Conservation (phyloP, 768 basidiomycete genomes). For the Boletus insuetus region DNA sequence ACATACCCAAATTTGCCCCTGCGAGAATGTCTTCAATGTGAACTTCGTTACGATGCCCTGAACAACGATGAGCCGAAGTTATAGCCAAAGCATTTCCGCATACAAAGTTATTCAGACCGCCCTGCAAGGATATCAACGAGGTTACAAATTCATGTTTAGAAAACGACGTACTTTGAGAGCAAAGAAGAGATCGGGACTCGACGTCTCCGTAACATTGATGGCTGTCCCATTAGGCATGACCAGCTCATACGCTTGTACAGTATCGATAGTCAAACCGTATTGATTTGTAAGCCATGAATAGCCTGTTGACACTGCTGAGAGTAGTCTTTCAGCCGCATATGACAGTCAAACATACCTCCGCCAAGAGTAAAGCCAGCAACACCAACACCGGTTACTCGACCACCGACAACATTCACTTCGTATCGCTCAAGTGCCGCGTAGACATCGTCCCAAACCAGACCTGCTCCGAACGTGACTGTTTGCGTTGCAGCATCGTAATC, state of each 20-base stretch:
- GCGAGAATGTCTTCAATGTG: slow-evolving; percentile 50
- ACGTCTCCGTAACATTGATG: slow-evolving; percentile 29
- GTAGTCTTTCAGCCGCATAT: not conserved
- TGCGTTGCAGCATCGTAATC: slow-evolving; percentile 37
- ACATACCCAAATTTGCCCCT: slow-evolving; percentile 56
- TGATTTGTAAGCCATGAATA: slow-evolving; percentile 55
- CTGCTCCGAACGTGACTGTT: slow-evolving; percentile 39
- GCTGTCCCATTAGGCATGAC: slow-evolving; percentile 37
- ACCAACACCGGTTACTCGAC: slow-evolving; percentile 52
- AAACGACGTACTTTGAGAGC: slow-evolving; percentile 35
- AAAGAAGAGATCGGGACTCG: slow-evolving; percentile 41
- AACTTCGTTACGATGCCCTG: too few species aligned
- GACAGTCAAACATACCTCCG: slow-evolving; percentile 38
- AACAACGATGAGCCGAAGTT: too few species aligned
- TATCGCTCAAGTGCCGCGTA: slow-evolving; percentile 47
- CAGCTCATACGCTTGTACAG: slow-evolving; percentile 38
- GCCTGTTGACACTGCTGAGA: not conserved
- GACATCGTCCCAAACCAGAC: slow-evolving; percentile 63
- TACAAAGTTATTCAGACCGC: too few species aligned
- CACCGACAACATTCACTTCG: slow-evolving; percentile 56
- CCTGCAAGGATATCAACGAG: not conserved
- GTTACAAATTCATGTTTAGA: not conserved
- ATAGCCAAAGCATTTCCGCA: too few species aligned
- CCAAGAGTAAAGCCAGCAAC: slow-evolving; percentile 58
- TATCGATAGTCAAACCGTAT: slow-evolving; percentile 56